A percentile compares a stretch with the other conserved stretches of the same genome.
phyloP scores from a whole-genome alignment of 1,284 basidiomycete genomes.

The Ustilago lituana region DNA sequence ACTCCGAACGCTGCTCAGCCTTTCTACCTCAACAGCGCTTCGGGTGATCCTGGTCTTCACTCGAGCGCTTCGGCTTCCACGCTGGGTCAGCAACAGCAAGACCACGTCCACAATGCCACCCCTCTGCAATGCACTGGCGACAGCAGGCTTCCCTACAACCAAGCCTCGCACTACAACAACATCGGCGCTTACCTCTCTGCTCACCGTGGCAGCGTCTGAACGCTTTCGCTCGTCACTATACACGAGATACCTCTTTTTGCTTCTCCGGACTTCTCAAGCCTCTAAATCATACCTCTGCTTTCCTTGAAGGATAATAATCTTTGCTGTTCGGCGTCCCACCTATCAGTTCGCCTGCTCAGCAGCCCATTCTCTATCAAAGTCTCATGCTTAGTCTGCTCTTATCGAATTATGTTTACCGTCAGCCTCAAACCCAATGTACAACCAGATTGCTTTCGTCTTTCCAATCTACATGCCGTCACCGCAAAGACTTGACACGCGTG shows the following conservation, averaged over 20 bases:
- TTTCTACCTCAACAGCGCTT: conserved; percentile 16
- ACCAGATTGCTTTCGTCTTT: neutral
- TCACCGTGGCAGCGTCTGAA: conserved; percentile 51
- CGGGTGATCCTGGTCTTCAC: conserved; percentile 6
- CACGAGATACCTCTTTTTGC: neutral
- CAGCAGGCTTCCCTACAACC: conserved; percentile 17
- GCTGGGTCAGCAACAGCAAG: conserved; percentile 7
- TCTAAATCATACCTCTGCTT: too few relatives aligned
- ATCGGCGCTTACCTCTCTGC: conserved; percentile 54
- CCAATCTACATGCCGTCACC: too few relatives aligned
- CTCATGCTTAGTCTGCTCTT: too few relatives aligned
- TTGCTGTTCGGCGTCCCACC: neutral
- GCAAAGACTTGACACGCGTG: too few relatives aligned
- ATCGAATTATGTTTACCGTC: neutral
- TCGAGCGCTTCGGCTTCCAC: too few relatives aligned
- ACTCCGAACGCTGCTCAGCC: conserved; percentile 8
- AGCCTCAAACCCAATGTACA: conserved; percentile 4
- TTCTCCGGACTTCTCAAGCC: too few relatives aligned
- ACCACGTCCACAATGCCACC: conserved; percentile 12
- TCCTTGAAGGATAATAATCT: too few relatives aligned
- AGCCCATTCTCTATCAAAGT: too few relatives aligned
- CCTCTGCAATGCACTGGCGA: conserved; percentile 20
- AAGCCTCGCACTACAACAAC: conserved; percentile 14
- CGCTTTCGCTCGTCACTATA: too few relatives aligned
- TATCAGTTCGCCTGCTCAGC: too few relatives aligned